These are phyloP conservation scores for Hysterangium stoloniferum DNA, from an alignment of 768 basidiomycete genomes.

Conservation along the genomic window DNA sequence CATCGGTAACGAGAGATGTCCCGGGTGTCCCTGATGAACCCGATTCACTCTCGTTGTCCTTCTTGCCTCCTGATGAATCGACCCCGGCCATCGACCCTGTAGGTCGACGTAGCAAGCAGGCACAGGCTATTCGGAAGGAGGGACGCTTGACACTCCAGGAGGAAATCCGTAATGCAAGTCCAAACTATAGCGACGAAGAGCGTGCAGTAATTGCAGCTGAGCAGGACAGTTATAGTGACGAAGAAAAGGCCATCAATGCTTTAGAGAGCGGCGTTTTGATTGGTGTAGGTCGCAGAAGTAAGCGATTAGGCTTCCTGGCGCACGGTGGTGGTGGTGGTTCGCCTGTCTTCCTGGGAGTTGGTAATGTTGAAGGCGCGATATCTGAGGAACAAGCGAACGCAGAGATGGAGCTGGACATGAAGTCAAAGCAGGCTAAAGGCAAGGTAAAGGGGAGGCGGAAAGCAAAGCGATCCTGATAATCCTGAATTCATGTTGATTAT, in stretches of 20 bases:
- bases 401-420: background rate
- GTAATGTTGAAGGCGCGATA: conserved; percentile 51
- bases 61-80: conserved; percentile 16
- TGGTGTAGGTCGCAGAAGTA: conserved; percentile 49
- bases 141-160: conserved; percentile 58
- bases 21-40: conserved; percentile 24
- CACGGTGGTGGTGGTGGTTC: conserved; percentile 67
- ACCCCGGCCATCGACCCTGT: background rate
- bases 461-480: too few species aligned
- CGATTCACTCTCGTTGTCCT: conserved; percentile 30
- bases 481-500: too few species aligned
- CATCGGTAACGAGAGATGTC: background rate
- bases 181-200: conserved; percentile 7
- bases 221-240: background rate
- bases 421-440: too few species aligned
- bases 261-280: conserved; percentile 42
- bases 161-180: conserved; percentile 37
- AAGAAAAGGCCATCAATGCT: conserved; percentile 4
- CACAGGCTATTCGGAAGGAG: conserved; percentile 16
- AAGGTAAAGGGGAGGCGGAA: background rate
- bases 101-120: background rate
- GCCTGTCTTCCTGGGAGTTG: conserved; percentile 65
- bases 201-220: background rate
- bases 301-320: conserved; percentile 54
- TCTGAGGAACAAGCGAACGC: background rate